phyloP scores from a whole-genome alignment of 352 stramenopile species.

The Globisporangium yorkense region DNA sequence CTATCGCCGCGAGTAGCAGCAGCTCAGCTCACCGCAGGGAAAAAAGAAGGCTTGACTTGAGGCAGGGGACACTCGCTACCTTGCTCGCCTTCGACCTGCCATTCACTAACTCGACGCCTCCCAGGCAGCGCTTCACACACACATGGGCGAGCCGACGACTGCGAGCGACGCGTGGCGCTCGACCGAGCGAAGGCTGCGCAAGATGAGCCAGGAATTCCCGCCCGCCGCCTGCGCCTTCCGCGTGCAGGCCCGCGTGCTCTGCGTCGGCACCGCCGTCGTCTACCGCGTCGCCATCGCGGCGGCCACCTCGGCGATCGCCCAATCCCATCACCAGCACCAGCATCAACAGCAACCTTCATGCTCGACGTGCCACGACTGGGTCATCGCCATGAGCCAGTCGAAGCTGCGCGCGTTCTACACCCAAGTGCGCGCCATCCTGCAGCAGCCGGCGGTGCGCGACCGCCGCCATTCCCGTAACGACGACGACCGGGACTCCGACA shows the following conservation, averaged over 20 bases:
- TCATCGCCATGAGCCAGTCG: conserved; percentile 55
- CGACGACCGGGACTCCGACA: not conserved
- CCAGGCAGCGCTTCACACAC: too few species aligned
- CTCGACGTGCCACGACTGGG: conserved; percentile 34
- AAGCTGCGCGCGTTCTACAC: conserved; percentile 48
- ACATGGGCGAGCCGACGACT: not conserved
- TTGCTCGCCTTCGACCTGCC: too few species aligned
- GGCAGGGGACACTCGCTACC: too few species aligned
- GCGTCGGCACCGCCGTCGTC: conserved; percentile 44
- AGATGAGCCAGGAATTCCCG: conserved; percentile 56
- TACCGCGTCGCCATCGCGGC: conserved; percentile 48
- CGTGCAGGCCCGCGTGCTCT: conserved; percentile 43
- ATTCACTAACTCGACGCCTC: not conserved
- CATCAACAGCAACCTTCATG: conserved; percentile 1
- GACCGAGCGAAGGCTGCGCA: conserved; percentile 42
- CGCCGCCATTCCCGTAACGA: conserved; percentile 12
- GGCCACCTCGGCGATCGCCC: conserved; percentile 12
- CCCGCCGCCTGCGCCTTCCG: conserved; percentile 39
- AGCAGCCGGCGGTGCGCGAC: conserved; percentile 23
- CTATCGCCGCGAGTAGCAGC: not conserved
- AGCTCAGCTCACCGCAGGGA: not conserved
- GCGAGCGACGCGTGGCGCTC: conserved; percentile 2
- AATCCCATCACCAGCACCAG: conserved; percentile 11
- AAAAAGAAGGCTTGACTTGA: not conserved
- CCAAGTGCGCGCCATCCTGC: conserved; percentile 34